Evolutionary conservation across 495 filamentous ascomycete species (phyloP).

Genomic region (Daldinia caldariorum): DNA sequence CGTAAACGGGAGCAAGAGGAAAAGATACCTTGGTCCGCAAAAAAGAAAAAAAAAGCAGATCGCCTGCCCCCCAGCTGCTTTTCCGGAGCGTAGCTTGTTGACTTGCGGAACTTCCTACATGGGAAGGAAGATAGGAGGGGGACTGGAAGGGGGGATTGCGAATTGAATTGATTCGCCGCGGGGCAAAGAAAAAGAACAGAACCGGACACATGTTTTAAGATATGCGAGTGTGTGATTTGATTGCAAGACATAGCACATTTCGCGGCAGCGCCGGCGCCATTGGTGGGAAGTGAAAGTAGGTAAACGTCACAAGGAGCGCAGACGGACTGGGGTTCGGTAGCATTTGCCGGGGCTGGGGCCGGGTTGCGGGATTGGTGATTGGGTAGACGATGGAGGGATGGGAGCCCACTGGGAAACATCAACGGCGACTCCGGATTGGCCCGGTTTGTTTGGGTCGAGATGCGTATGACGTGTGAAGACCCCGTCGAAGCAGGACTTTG

Average conservation of each 20-base stretch:
- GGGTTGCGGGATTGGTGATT: constrained; percentile 26
- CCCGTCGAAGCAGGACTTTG: constrained; percentile 11
- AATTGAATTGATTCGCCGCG: background rate
- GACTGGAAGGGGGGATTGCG: background rate
- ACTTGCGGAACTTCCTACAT: background rate
- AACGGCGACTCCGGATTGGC: constrained; percentile 34
- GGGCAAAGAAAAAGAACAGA: no score
- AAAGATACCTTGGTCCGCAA: no score
- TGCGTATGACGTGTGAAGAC: constrained; percentile 40
- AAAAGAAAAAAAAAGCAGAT: no score
- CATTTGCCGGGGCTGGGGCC: constrained; percentile 39
- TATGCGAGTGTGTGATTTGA: constrained; percentile 30
- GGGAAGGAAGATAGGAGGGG: background rate
- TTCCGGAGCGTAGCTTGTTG: background rate
- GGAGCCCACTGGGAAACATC: constrained; percentile 1
- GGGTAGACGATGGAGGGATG: constrained; percentile 10
- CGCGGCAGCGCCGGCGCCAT: constrained; percentile 18
- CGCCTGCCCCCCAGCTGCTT: background rate
- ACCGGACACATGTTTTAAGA: background rate
- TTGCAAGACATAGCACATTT: constrained; percentile 17
- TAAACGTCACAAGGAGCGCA: constrained; percentile 37
- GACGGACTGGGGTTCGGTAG: constrained; percentile 24
- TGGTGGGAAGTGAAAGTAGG: constrained; percentile 30
- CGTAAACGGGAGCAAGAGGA: no score
- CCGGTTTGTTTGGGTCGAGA: constrained; percentile 19